phyloP scores from a whole-genome alignment of 2,329 filamentous ascomycete species.

The Dothistroma septosporum region DNA sequence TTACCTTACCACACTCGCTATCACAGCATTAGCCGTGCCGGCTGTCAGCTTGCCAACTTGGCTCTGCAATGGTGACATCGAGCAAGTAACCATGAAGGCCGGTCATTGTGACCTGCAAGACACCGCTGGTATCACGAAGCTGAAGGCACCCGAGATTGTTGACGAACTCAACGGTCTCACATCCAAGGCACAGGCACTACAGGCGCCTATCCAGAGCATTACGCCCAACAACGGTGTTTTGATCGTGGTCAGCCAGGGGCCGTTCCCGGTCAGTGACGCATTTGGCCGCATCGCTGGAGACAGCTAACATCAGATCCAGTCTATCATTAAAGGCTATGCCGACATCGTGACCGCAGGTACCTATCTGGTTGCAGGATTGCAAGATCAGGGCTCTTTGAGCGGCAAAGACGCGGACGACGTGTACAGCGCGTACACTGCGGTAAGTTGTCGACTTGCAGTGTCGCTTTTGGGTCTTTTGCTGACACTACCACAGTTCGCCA shows the following conservation, averaged over 20 bases:
- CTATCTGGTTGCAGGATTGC: neutral
- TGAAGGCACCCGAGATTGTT: neutral
- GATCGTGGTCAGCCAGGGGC: neutral
- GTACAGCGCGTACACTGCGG: neutral
- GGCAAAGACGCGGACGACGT: neutral
- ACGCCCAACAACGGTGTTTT: neutral
- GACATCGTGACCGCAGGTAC: neutral
- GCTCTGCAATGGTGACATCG: neutral
- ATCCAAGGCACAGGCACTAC: neutral
- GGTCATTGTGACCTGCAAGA: neutral
- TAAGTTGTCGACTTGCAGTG: neutral
- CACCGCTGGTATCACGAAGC: neutral
- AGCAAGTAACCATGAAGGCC: neutral
- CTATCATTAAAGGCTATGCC: neutral
- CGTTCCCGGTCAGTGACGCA: neutral
- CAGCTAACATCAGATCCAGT: neutral
- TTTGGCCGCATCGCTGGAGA: too few relatives aligned
- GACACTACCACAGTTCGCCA: neutral
- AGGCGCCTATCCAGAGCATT: neutral
- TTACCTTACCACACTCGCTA: neutral
- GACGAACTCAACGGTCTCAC: neutral
- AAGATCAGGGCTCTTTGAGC: neutral
- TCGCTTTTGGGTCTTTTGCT: too few relatives aligned
- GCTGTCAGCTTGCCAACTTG: neutral
- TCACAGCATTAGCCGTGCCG: neutral